phyloP scores from a whole-genome alignment of 768 basidiomycete species.

The Hirschioporus abietinus region DNA sequence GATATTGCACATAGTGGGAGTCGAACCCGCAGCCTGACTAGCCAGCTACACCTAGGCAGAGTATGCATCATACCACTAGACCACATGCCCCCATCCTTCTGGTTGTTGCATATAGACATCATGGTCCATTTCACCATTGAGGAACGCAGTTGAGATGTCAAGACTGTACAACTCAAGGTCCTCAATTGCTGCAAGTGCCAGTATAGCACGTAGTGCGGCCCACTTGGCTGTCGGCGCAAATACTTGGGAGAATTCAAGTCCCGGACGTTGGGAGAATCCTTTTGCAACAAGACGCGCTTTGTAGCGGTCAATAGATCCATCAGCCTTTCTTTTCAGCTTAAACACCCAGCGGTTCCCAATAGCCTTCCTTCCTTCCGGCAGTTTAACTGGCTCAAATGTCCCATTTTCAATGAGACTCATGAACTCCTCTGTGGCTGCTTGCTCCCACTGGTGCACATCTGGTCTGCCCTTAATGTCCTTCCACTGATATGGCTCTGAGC shows the following conservation, averaged over 20 bases:
- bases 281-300: conserved; percentile 31
- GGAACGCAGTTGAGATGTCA: conserved; percentile 20
- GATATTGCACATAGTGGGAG: too few species aligned
- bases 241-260: conserved; percentile 28
- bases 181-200: conserved; percentile 21
- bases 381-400: conserved; percentile 16
- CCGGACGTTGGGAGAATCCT: conserved; percentile 29
- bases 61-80: too few species aligned
- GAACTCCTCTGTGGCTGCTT: conserved; percentile 10
- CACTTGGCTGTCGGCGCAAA: conserved; percentile 24
- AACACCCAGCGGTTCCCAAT: conserved; percentile 29
- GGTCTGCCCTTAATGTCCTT: conserved; percentile 5
- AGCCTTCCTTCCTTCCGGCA: conserved; percentile 20
- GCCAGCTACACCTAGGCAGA: too few species aligned
- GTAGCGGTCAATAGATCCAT: conserved; percentile 20
- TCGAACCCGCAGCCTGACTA: too few species aligned
- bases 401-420: conserved; percentile 10
- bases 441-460: conserved; percentile 9
- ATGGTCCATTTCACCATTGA: conserved; percentile 24
- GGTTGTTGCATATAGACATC: conserved; percentile 25
- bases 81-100: too few species aligned
- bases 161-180: conserved; percentile 20
- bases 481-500: background rate
- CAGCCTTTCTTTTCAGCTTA: conserved; percentile 21
- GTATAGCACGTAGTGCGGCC: conserved; percentile 18